Conservation (phyloP, 306 rosid genomes). For the Pterocarpus santalinus region DNA sequence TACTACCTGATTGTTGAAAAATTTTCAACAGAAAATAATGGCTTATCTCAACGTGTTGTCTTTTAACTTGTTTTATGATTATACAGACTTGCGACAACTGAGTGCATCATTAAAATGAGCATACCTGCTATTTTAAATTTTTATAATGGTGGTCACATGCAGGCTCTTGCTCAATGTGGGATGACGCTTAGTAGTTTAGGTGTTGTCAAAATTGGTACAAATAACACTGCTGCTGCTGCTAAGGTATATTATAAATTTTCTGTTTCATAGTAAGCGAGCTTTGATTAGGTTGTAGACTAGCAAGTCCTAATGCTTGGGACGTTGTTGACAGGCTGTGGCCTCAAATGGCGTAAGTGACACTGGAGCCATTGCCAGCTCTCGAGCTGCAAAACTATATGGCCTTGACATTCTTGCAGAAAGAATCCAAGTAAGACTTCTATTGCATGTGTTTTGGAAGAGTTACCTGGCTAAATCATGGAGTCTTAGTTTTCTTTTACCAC, state of each 20-base stretch:
- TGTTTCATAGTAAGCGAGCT: not conserved
- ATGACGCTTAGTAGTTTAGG: slow-evolving; percentile 56
- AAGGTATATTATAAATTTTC: slow-evolving; percentile 57
- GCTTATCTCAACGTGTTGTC: no score
- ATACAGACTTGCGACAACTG: no score
- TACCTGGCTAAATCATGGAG: no score
- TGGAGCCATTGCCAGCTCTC: slow-evolving; percentile 80
- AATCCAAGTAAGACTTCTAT: slow-evolving; percentile 52
- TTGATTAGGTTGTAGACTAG: no score
- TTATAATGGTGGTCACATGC: slow-evolving; percentile 21
- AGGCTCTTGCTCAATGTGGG: slow-evolving; percentile 82
- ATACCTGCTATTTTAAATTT: no score
- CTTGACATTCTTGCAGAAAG: slow-evolving; percentile 65
- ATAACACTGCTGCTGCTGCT: slow-evolving; percentile 78
- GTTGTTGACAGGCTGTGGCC: slow-evolving; percentile 61
- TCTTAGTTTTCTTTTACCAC: not conserved
- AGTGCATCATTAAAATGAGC: no score
- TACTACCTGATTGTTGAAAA: no score
- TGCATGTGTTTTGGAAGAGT: no score
- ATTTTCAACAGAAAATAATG: no score
- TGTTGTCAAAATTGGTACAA: slow-evolving; percentile 51
- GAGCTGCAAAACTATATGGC: slow-evolving; percentile 74
- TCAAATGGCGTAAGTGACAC: slow-evolving; percentile 55
- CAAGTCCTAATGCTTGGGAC: not conserved
- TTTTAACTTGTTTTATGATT: no score